phyloP scores from a whole-genome alignment of 1,284 basidiomycete genomes.

The Irpex rosettiformis region DNA sequence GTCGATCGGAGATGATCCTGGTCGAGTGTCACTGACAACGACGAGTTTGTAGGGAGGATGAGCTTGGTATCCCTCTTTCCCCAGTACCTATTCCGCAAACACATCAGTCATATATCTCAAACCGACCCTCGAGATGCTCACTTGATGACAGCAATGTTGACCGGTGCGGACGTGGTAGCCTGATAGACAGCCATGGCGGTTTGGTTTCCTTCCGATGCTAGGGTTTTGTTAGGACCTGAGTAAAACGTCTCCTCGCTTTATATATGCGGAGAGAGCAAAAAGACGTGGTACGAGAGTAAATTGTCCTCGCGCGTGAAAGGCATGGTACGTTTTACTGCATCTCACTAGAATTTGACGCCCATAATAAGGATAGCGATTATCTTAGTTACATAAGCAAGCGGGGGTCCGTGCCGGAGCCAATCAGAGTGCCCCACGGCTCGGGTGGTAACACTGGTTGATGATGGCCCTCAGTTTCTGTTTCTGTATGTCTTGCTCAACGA shows the following conservation, averaged over 20 bases:
- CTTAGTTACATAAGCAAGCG: neutral
- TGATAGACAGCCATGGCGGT: conserved; percentile 65
- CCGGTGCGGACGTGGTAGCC: conserved; percentile 90
- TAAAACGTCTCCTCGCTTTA: neutral
- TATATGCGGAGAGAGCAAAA: neutral
- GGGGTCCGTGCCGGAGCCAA: too few relatives aligned
- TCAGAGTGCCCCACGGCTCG: too few relatives aligned
- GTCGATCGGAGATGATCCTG: conserved; percentile 95
- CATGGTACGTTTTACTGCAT: conserved; percentile 1
- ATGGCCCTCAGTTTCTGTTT: too few relatives aligned
- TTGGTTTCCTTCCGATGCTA: conserved; percentile 10
- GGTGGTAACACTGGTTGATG: too few relatives aligned
- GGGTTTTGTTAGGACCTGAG: neutral
- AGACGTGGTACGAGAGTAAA: conserved; percentile 1
- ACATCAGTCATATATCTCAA: conserved; percentile 8
- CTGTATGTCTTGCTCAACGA: too few relatives aligned
- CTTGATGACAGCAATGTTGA: conserved; percentile 98
- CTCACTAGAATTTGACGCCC: conserved; percentile 4
- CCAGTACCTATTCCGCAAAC: conserved; percentile 75
- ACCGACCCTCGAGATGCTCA: conserved; percentile 33
- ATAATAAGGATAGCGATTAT: conserved; percentile 7
- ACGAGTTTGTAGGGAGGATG: conserved; percentile 97
- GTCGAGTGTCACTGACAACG: conserved; percentile 93
- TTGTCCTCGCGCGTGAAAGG: neutral
- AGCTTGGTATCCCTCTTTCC: conserved; percentile 96